Percentiles rank a stretch among this genome's conserved stretches.
Conservation (phyloP, 179 eudicot species). For the Nepenthes alata region DNA sequence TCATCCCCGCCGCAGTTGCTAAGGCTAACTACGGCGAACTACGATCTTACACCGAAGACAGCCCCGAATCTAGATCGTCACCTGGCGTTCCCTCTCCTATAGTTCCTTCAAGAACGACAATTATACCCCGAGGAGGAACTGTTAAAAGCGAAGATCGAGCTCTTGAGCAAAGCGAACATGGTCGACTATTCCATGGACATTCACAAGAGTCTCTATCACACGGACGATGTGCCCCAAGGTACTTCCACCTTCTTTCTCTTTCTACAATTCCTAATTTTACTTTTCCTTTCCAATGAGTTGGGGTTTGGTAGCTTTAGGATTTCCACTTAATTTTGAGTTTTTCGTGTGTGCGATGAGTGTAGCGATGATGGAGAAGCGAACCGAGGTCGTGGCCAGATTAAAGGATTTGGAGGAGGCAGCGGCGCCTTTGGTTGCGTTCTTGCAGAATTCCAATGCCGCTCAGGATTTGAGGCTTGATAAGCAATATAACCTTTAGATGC, state of each 20-base stretch:
- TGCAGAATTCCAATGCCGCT: constrained; percentile 72
- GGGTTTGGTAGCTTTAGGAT: not conserved
- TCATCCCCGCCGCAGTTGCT: not conserved
- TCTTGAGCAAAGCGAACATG: constrained; percentile 82
- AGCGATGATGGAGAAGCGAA: constrained; percentile 94
- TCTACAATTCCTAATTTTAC: not conserved
- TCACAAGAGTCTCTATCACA: constrained; percentile 69
- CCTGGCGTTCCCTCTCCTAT: constrained; percentile 68
- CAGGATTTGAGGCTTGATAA: constrained; percentile 83
- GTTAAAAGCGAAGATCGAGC: constrained; percentile 66
- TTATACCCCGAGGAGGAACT: constrained; percentile 56
- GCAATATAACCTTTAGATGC: constrained; percentile 87
- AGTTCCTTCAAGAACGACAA: constrained; percentile 66
- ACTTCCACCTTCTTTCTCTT: not conserved
- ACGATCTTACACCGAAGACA: constrained; percentile 65
- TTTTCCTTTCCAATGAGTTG: too few relatives aligned
- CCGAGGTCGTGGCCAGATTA: constrained; percentile 76
- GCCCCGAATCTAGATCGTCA: constrained; percentile 83
- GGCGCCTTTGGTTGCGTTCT: constrained; percentile 61
- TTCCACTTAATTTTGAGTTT: constrained; percentile 1
- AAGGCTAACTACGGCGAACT: constrained; percentile 41
- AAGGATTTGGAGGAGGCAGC: constrained; percentile 84
- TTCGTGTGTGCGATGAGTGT: constrained; percentile 4
- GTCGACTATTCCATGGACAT: constrained; percentile 98
- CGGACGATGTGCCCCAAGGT: constrained; percentile 94